Conservation (phyloP, 2,329 filamentous ascomycete genomes). For the Fusarium sp. region DNA sequence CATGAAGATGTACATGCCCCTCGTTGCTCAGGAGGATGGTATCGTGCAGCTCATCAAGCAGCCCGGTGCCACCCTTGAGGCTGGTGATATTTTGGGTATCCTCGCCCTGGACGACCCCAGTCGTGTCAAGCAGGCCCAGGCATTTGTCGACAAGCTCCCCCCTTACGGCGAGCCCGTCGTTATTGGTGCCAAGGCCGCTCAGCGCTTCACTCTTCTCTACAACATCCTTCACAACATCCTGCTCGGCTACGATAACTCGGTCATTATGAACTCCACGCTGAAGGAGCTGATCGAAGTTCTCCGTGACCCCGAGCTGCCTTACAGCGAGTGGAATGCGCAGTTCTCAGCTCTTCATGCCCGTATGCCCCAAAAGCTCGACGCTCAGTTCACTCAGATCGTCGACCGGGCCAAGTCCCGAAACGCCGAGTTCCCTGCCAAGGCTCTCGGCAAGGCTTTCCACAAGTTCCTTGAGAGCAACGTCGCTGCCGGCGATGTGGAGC, state of each 20-base stretch:
- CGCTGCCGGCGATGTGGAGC: constrained; percentile 78
- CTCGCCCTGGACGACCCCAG: constrained; percentile 94
- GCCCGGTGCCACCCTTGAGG: constrained; percentile 96
- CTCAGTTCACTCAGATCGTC: constrained; percentile 85
- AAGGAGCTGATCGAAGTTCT: constrained; percentile 93
- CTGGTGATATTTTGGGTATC: constrained; percentile 98
- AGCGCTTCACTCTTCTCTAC: constrained; percentile 85
- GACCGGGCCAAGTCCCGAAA: constrained; percentile 85
- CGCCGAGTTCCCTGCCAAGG: constrained; percentile 92
- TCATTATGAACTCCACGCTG: constrained; percentile 91
- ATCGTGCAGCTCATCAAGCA: constrained; percentile 99
- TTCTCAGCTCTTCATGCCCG: constrained; percentile 97
- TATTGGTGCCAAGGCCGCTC: constrained; percentile 90
- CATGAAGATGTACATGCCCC: constrained; percentile 99
- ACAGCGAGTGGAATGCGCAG: constrained; percentile 96
- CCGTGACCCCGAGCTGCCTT: constrained; percentile 90
- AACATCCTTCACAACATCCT: constrained; percentile 90
- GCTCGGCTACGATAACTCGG: constrained; percentile 95
- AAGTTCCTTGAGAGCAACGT: constrained; percentile 94
- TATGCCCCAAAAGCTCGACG: constrained; percentile 95
- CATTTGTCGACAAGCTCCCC: constrained; percentile 92
- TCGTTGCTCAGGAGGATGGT: constrained; percentile 95
- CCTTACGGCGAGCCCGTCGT: constrained; percentile 89
- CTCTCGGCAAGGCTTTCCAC: constrained; percentile 84
- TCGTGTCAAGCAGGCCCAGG: constrained; percentile 95